phyloP scores from a whole-genome alignment of 2,329 filamentous ascomycete genomes.

The Alternaria longipes region DNA sequence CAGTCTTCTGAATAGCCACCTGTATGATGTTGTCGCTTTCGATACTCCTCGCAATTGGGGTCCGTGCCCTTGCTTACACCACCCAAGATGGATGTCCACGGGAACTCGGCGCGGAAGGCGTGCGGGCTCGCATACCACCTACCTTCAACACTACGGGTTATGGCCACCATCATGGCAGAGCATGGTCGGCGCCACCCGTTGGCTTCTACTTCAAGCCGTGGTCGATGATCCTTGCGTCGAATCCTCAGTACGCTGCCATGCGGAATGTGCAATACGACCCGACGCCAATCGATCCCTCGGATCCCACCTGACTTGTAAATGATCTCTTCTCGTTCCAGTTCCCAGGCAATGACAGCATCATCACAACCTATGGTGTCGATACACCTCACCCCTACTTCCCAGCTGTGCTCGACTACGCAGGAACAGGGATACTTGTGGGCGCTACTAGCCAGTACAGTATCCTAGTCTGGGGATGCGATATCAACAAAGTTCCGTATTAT shows the following conservation, averaged over 20 bases:
- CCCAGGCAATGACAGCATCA: constrained; percentile 20
- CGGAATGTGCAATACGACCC: constrained; percentile 33
- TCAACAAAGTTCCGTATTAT: neutral
- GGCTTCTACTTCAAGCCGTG: constrained; percentile 31
- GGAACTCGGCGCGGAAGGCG: constrained; percentile 3
- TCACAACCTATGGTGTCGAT: constrained; percentile 27
- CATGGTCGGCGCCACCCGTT: constrained; percentile 17
- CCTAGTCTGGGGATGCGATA: neutral
- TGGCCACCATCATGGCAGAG: neutral
- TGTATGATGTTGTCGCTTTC: neutral
- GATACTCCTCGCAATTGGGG: neutral
- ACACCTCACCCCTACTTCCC: constrained; percentile 8
- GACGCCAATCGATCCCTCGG: constrained; percentile 11
- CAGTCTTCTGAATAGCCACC: neutral
- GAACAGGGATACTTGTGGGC: neutral
- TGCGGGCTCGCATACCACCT: constrained; percentile 17
- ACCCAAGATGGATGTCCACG: constrained; percentile 5
- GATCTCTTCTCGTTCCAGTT: constrained; percentile 33
- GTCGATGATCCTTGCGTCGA: constrained; percentile 27
- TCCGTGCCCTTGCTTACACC: neutral
- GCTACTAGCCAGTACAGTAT: neutral
- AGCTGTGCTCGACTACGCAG: neutral
- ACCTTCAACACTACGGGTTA: neutral
- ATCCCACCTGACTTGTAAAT: constrained; percentile 18
- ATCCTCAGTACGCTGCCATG: constrained; percentile 18